Evolutionary conservation across 192 early-diverging fungal genomes (phyloP).

Genomic region (Coemansia sp.): DNA sequence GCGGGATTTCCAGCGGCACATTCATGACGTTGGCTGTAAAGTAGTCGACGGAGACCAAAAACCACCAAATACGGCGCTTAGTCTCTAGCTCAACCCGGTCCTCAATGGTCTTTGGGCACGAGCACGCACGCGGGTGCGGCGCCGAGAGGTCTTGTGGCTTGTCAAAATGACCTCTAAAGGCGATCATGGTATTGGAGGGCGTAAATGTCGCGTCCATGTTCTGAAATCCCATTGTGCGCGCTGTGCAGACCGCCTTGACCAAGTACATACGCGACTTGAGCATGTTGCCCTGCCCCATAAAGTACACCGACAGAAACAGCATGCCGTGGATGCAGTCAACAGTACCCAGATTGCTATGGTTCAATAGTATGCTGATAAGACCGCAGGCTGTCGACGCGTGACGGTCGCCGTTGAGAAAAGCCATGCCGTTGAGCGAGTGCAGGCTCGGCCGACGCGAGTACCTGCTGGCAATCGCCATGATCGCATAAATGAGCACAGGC

Average conservation of each 20-base stretch:
- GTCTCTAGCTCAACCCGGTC: slow-evolving; percentile 45
- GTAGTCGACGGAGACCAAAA: slow-evolving; percentile 56
- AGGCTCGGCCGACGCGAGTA: slow-evolving; percentile 54
- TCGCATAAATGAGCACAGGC: slow-evolving; percentile 53
- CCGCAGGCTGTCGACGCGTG: slow-evolving; percentile 49
- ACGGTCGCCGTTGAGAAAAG: slow-evolving; percentile 55
- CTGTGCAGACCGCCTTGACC: slow-evolving; percentile 57
- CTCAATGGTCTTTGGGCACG: slow-evolving; percentile 29
- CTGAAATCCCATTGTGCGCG: slow-evolving; percentile 52
- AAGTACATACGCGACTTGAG: slow-evolving; percentile 56
- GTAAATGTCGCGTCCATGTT: slow-evolving; percentile 50
- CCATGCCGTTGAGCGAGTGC: slow-evolving; percentile 57
- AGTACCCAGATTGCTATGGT: slow-evolving; percentile 44
- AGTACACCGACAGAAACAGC: slow-evolving; percentile 57
- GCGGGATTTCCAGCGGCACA: slow-evolving; percentile 54
- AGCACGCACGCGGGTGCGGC: slow-evolving; percentile 15
- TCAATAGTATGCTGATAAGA: slow-evolving; percentile 50
- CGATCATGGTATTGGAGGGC: slow-evolving; percentile 43
- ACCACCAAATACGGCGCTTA: slow-evolving; percentile 56
- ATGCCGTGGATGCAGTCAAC: slow-evolving; percentile 49
- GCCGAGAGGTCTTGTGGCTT: slow-evolving; percentile 6
- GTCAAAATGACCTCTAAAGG: slow-evolving; percentile 46
- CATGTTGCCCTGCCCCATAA: slow-evolving; percentile 59
- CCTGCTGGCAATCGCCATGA: slow-evolving; percentile 55
- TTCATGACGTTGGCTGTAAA: slow-evolving; percentile 59